Conservation (phyloP, 495 filamentous ascomycete genomes). For the Aspergillus cavernicola region DNA sequence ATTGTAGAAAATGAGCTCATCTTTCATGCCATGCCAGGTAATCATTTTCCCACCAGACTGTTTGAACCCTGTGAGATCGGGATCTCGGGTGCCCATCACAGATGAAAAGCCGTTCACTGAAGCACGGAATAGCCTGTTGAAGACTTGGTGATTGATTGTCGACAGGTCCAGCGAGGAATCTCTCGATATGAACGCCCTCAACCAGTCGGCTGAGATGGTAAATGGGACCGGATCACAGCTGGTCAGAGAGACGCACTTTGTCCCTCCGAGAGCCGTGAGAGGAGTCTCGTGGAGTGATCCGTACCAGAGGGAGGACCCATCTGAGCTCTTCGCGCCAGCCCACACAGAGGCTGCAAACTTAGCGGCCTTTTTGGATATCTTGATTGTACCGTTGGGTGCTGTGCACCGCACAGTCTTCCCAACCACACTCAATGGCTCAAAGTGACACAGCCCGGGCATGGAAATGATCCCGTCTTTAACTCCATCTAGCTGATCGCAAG, state of each 20-base stretch:
- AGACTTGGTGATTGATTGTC: neutral
- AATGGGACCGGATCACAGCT: slow-evolving; percentile 15
- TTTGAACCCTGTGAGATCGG: slow-evolving; percentile 31
- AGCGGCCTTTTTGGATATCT: slow-evolving; percentile 21
- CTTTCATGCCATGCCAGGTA: slow-evolving; percentile 34
- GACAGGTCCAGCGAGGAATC: neutral
- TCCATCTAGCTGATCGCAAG: slow-evolving; percentile 53
- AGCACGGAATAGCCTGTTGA: neutral
- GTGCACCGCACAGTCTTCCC: slow-evolving; percentile 30
- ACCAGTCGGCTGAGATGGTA: slow-evolving; percentile 23
- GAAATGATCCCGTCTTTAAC: slow-evolving; percentile 56
- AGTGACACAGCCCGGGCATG: slow-evolving; percentile 47
- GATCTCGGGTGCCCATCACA: slow-evolving; percentile 31
- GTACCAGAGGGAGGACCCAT: slow-evolving; percentile 28
- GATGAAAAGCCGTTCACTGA: slow-evolving; percentile 20
- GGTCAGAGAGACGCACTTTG: slow-evolving; percentile 8
- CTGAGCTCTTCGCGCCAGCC: slow-evolving; percentile 19
- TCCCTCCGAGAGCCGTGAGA: slow-evolving; percentile 7
- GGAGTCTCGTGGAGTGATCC: slow-evolving; percentile 20
- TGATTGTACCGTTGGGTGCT: slow-evolving; percentile 20
- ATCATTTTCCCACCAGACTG: slow-evolving; percentile 40
- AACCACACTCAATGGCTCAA: slow-evolving; percentile 44
- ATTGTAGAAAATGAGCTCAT: slow-evolving; percentile 16
- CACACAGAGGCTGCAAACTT: slow-evolving; percentile 16
- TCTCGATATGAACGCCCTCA: slow-evolving; percentile 11